A percentile compares a stretch with the other conserved stretches of the same genome.
Evolutionary conservation across 83 land plant genomes (phyloP).

Genomic region (Diphasiastrum complanatum): DNA sequence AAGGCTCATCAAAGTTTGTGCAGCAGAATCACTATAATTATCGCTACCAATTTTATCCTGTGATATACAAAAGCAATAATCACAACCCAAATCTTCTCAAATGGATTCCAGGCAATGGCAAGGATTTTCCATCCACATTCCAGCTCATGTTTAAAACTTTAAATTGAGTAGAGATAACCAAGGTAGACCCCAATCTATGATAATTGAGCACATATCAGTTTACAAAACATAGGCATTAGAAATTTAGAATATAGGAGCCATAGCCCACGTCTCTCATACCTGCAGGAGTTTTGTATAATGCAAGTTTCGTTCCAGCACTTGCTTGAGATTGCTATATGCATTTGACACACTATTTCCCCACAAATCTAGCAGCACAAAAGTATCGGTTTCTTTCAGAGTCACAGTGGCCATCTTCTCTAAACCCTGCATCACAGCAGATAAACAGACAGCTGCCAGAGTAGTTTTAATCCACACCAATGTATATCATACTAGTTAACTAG

Average conservation of each 20-base stretch:
- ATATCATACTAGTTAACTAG: not conserved
- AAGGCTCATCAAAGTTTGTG: constrained; percentile 31
- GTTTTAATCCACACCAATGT: not conserved
- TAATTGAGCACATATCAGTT: too few relatives aligned
- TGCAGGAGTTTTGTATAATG: constrained; percentile 22
- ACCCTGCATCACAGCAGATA: constrained; percentile 22
- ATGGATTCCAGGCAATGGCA: too few relatives aligned
- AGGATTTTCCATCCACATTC: too few relatives aligned
- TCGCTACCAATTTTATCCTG: constrained; percentile 39
- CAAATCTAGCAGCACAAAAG: constrained; percentile 21
- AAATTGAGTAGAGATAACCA: too few relatives aligned
- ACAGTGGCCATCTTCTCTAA: constrained; percentile 22
- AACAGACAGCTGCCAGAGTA: constrained; percentile 1
- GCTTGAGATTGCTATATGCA: constrained; percentile 23
- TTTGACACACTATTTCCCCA: constrained; percentile 28
- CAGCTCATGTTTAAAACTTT: too few relatives aligned
- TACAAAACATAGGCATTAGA: too few relatives aligned
- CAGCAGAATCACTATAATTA: constrained; percentile 22
- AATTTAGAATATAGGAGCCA: too few relatives aligned
- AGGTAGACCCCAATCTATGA: too few relatives aligned
- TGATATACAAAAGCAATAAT: not conserved
- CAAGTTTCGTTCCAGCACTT: constrained; percentile 29
- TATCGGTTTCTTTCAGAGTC: constrained; percentile 29
- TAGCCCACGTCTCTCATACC: constrained; percentile 17
- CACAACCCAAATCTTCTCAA: not conserved